Base-by-base conservation (phyloP, 192 early-diverging fungal genomes). In the Cetraspora pellucida region DNA sequence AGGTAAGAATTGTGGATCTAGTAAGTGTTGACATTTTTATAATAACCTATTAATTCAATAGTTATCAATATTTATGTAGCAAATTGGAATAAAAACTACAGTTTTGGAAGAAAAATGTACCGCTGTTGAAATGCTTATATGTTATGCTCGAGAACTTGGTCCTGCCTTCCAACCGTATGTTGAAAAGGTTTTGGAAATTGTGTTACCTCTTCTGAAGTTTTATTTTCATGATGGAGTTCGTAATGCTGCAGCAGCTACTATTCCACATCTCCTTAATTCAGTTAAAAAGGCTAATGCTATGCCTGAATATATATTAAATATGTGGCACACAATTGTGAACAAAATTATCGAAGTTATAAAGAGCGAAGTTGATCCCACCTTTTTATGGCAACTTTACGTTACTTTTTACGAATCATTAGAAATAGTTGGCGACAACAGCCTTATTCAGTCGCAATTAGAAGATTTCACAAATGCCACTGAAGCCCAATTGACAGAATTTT, bases 181-280 rank as follows among this genome's bases (percentile, higher is more conserved):
- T 21, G 86, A 90, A 52, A 81, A 89, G 72, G 90, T 95, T 50
- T 87, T 97, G 81, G 93, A 94, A 63, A 93, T 96, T 72, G 89
- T 93, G 46, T 81, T 98, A 27, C 95, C 96, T 64, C 82, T 98
- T 23, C 87, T 99, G 83, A 92, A 93, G 80, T 99, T 99, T 86
- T 96, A 94, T 82, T 98, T 97, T 91, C 94, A 99, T 81, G 97
- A 98, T 77, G 97, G 94, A 79, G 96, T 99, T 49, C 87, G 96
- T 44, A 85, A 93, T 64, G 95, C 97, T 11, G 95, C 97, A 2
- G 93, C 93, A 10, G 84, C 87, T 0, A 82, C 90, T 0, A 91
- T 99, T 75, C 95, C 97, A 10, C 85, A 87, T 25, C 82, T 99
- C 72, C 85, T 99, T 71, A 81, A 81, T 58, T 73, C 89, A 37